phyloP scores from a whole-genome alignment of 768 basidiomycete species.

The Phanerodontia chrysosporium region DNA sequence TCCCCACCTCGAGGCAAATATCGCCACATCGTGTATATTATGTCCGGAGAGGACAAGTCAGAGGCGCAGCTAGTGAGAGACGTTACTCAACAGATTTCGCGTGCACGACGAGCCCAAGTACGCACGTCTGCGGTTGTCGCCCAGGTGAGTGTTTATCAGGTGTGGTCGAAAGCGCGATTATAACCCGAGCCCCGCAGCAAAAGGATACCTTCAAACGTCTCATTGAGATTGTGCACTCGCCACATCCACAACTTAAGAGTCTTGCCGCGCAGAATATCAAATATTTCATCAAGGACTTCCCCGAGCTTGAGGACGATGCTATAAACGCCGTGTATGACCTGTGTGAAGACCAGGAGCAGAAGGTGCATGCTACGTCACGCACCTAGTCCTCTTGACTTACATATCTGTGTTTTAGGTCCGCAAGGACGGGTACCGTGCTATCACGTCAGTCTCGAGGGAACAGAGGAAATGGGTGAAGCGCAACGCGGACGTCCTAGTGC shows the following conservation, averaged over 20 bases:
- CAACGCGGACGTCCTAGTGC: slow-evolving; percentile 73
- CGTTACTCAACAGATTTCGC: slow-evolving; percentile 36
- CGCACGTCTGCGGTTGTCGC: slow-evolving; percentile 37
- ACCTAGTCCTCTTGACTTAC: background rate
- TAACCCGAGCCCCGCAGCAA: slow-evolving; percentile 33
- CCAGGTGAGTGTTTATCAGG: background rate
- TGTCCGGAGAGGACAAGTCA: slow-evolving; percentile 23
- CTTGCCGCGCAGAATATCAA: slow-evolving; percentile 56
- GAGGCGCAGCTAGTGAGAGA: slow-evolving; percentile 36
- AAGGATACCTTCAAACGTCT: slow-evolving; percentile 48
- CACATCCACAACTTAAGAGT: slow-evolving; percentile 44
- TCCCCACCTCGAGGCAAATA: background rate
- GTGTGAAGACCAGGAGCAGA: slow-evolving; percentile 61
- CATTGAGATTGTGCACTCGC: slow-evolving; percentile 49
- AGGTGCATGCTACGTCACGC: slow-evolving; percentile 32
- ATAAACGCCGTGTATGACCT: slow-evolving; percentile 78
- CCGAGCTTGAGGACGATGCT: slow-evolving; percentile 68
- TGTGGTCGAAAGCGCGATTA: slow-evolving; percentile 6
- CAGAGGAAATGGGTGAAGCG: slow-evolving; percentile 59
- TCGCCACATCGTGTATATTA: background rate
- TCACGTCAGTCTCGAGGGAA: slow-evolving; percentile 45
- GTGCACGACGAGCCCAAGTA: slow-evolving; percentile 37
- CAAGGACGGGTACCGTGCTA: slow-evolving; percentile 62
- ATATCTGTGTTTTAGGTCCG: slow-evolving; percentile 44
- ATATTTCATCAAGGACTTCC: slow-evolving; percentile 59